Evolutionary conservation across 805 yeast species (phyloP).

Genomic region (Candida silvicultrix): DNA sequence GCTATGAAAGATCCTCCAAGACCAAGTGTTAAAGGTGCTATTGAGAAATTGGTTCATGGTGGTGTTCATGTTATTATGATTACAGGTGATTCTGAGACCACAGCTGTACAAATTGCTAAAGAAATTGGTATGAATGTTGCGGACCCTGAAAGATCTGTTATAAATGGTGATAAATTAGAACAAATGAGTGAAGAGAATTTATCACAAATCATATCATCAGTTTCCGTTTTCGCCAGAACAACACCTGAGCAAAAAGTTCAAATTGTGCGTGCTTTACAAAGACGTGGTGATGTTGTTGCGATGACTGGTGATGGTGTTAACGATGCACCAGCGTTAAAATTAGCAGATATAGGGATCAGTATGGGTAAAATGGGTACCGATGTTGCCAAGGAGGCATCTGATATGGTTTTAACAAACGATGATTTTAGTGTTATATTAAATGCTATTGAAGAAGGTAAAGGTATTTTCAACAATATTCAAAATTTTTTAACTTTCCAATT

Average conservation of each 20-base stretch:
- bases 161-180: constrained; percentile 84
- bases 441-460: constrained; percentile 97
- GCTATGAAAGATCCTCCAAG: constrained; percentile 99
- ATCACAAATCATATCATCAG: constrained; percentile 70
- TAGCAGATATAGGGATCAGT: constrained; percentile 94
- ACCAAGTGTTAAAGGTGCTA: constrained; percentile 70
- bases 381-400: constrained; percentile 97
- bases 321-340: constrained; percentile 96
- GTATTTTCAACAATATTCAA: constrained; percentile 92
- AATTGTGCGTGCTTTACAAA: constrained; percentile 84
- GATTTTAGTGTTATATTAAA: constrained; percentile 90
- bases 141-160: constrained; percentile 57
- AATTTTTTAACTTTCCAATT: constrained; percentile 92
- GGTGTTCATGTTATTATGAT: constrained; percentile 98
- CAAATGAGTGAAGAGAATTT: constrained; percentile 64
- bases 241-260: constrained; percentile 91
- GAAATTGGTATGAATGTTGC: constrained; percentile 84
- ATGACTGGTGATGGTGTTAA: constrained; percentile 99
- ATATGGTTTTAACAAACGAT: constrained; percentile 95
- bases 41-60: constrained; percentile 74
- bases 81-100: constrained; percentile 88
- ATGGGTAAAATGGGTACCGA: constrained; percentile 95
- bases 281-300: constrained; percentile 91
- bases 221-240: constrained; percentile 89
- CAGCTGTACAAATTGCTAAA: constrained; percentile 79